Percentiles rank a stretch among this genome's conserved stretches.
phyloP scores from a whole-genome alignment of 148 eudicot species.

The Fagopyrum homotropicum region DNA sequence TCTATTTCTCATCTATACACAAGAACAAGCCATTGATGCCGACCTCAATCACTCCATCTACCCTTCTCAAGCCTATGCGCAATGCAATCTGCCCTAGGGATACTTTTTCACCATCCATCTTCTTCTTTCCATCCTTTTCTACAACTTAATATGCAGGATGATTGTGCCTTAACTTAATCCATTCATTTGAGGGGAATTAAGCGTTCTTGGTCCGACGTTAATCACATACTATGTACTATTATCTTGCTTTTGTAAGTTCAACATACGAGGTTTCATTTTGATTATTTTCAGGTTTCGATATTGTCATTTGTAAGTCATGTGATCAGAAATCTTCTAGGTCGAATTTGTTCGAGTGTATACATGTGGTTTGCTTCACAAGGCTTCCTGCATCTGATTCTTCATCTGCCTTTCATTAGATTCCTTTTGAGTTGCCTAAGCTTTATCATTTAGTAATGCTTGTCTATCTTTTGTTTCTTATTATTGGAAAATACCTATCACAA shows the following conservation, averaged over 20 bases:
- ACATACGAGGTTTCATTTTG: neutral
- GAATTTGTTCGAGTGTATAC: too few species aligned
- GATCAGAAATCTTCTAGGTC: neutral
- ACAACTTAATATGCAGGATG: neutral
- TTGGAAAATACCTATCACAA: too few species aligned
- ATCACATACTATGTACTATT: neutral
- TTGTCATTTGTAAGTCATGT: neutral
- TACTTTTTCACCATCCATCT: too few species aligned
- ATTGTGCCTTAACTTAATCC: neutral
- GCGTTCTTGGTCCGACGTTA: conserved; percentile 7
- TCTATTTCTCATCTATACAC: neutral
- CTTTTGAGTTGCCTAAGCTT: neutral
- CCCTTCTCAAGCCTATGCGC: neutral
- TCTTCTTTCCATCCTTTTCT: neutral
- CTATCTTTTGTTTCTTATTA: too few species aligned
- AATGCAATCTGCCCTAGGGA: too few species aligned
- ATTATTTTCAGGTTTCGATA: neutral
- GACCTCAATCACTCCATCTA: neutral
- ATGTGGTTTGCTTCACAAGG: too few species aligned
- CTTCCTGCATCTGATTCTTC: neutral
- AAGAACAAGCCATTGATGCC: neutral
- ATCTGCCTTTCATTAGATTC: neutral
- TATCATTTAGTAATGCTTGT: neutral
- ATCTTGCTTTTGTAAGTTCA: neutral
- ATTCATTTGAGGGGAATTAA: neutral